Conservation (phyloP, 1,139 yeast genomes). For the Candida sp. region DNA sequence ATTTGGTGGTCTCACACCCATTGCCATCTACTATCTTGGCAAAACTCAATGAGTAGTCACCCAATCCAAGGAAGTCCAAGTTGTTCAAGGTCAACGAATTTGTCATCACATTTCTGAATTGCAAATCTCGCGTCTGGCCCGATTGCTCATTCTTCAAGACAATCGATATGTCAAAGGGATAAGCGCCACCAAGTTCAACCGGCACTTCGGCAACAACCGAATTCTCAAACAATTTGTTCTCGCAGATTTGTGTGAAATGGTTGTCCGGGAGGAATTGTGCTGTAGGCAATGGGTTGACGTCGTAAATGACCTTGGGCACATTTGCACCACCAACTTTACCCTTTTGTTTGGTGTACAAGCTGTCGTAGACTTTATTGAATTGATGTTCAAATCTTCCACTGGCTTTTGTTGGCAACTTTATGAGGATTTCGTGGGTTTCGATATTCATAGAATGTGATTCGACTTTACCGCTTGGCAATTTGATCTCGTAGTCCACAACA, state of each 20-base stretch:
- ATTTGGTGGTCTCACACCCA: constrained; percentile 63
- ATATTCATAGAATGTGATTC: constrained; percentile 39
- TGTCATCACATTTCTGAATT: constrained; percentile 19
- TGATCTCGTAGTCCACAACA: constrained; percentile 66
- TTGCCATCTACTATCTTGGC: constrained; percentile 65
- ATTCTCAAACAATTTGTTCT: constrained; percentile 41
- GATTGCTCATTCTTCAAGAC: constrained; percentile 48
- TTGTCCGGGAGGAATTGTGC: constrained; percentile 54
- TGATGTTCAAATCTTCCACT: constrained; percentile 66
- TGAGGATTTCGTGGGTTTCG: constrained; percentile 25
- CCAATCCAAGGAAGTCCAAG: constrained; percentile 27
- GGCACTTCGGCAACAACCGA: constrained; percentile 50
- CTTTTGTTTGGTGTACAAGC: constrained; percentile 58
- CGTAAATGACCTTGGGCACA: constrained; percentile 52
- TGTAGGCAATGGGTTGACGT: constrained; percentile 63
- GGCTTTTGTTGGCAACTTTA: constrained; percentile 37
- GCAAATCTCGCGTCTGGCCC: constrained; percentile 17
- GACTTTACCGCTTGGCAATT: constrained; percentile 57
- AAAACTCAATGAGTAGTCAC: constrained; percentile 62
- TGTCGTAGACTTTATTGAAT: constrained; percentile 69
- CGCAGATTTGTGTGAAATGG: constrained; percentile 60
- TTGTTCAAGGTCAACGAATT: constrained; percentile 19
- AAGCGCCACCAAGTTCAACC: constrained; percentile 57
- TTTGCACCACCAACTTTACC: constrained; percentile 26
- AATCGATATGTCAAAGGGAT: constrained; percentile 66